Base-by-base conservation (phyloP, 2,329 filamentous ascomycete genomes). In the Coniochaeta sp. region DNA sequence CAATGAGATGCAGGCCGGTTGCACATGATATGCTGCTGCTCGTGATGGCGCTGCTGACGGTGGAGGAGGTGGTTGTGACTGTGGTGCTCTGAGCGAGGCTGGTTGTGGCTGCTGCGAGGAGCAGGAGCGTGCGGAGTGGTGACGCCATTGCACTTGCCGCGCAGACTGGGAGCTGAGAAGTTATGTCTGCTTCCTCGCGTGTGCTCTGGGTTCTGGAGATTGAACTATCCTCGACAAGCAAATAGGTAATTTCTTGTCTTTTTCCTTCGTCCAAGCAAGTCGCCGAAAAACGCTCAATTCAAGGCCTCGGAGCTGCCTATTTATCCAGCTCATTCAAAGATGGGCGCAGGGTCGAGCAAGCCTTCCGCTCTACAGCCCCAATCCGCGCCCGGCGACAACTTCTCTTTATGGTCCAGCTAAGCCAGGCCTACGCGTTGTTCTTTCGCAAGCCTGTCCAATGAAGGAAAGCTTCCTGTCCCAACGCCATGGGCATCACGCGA, bases 1-100 rank as follows among this genome's bases (percentile, higher is more conserved):
- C 63, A 33, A 70, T 66, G 58, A 70, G 56, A 57, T 68, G 65
- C 1, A 70, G 34, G 22, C 66, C 67, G 1, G 61, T 61, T 16
- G 63, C 65, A 52, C 65, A 65, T 9, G 56, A 9, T 31, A 44
- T 44, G 38, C 24, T 34, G 26, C 34, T 43, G 34, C 6, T 24
- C 16, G 31, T 38, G 50, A 14, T n/a, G 16, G 9, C 14, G 50
- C 34, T 43, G 34, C 19, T 38, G 1, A 17, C 3, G 17, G 54
- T 34, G 17, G 54, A 14, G 31, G 31, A 22, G 22, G 31, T 24
- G 54, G 33, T 56, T 22, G 54, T 44, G 36, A 6, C 3, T 33
- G 33, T 43, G 19, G 56, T 58, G 17, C 6, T 58, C 14, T 58
- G 56, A 19, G 2, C 56, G 38, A 43, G 56, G 24, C 56, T 22